Evolutionary conservation across 225 moss, liverwort and hornwort genomes (phyloP).

Genomic region (Sphagnum contortum): DNA sequence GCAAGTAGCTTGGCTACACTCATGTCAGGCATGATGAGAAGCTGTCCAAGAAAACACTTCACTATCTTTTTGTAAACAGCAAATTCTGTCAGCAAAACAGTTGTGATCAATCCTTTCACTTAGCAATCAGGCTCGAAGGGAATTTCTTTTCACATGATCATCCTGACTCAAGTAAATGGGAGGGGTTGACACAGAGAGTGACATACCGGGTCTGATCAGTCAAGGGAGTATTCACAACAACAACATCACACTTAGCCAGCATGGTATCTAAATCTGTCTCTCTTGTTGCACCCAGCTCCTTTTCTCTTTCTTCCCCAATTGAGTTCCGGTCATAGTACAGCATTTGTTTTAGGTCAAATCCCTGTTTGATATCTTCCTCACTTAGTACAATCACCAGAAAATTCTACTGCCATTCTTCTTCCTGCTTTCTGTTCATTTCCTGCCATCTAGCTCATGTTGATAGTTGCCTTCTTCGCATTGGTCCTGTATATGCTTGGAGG

Average conservation of each 20-base stretch:
- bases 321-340: conserved; percentile 38
- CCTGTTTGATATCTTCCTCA: conserved; percentile 2
- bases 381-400: neutral
- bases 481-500: neutral
- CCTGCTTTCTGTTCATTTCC: too few relatives aligned
- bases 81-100: too few relatives aligned
- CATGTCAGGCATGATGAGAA: neutral
- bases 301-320: conserved; percentile 21
- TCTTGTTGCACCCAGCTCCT: conserved; percentile 22
- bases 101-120: too few relatives aligned
- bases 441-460: too few relatives aligned
- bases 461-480: too few relatives aligned
- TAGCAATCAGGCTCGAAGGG: too few relatives aligned
- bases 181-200: too few relatives aligned
- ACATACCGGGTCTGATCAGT: conserved; percentile 21
- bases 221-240: conserved; percentile 48
- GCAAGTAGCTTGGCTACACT: neutral
- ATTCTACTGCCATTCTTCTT: neutral
- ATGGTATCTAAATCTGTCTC: conserved; percentile 33
- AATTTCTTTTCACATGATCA: too few relatives aligned
- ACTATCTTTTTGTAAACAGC: too few relatives aligned
- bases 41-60: neutral
- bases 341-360: conserved; percentile 47
- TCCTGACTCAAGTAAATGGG: too few relatives aligned
- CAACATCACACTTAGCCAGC: conserved; percentile 38